phyloP scores from a whole-genome alignment of 495 filamentous ascomycete genomes.

The Bryoglossum gracile region DNA sequence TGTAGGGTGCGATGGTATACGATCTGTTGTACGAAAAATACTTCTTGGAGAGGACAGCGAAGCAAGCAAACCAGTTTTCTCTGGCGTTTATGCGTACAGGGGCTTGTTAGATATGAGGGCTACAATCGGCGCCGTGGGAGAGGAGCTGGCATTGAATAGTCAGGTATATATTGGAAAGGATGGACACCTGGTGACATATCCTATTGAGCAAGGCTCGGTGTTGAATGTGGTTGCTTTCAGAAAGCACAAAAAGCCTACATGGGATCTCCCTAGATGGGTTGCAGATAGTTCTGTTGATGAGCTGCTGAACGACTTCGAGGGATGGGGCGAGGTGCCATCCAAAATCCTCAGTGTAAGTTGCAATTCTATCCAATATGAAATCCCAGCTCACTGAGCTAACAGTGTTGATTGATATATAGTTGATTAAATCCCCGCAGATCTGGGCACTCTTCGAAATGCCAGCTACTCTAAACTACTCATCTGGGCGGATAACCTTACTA shows the following conservation, averaged over 20 bases:
- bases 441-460: slow-evolving; percentile 61
- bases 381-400: no score
- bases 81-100: slow-evolving; percentile 43
- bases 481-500: slow-evolving; percentile 47
- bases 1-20: slow-evolving; percentile 53
- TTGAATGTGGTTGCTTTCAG: slow-evolving; percentile 17
- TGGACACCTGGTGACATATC: slow-evolving; percentile 54
- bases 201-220: slow-evolving; percentile 45
- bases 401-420: no score
- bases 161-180: slow-evolving; percentile 51
- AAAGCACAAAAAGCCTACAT: slow-evolving; percentile 25
- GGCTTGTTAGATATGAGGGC: slow-evolving; percentile 47
- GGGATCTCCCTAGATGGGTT: slow-evolving; percentile 31
- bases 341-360: slow-evolving; percentile 36
- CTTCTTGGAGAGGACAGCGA: slow-evolving; percentile 32
- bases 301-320: slow-evolving; percentile 44
- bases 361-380: no score
- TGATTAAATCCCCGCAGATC: slow-evolving; percentile 39
- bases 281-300: slow-evolving; percentile 50
- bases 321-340: slow-evolving; percentile 44
- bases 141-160: slow-evolving; percentile 37
- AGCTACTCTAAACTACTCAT: slow-evolving; percentile 43
- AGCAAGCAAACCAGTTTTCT: slow-evolving; percentile 33
- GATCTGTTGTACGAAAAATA: slow-evolving; percentile 38
- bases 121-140: slow-evolving; percentile 37